A percentile compares a stretch with the other conserved stretches of the same genome.
phyloP scores from a whole-genome alignment of 768 basidiomycete species.

The Amanita muscaria region DNA sequence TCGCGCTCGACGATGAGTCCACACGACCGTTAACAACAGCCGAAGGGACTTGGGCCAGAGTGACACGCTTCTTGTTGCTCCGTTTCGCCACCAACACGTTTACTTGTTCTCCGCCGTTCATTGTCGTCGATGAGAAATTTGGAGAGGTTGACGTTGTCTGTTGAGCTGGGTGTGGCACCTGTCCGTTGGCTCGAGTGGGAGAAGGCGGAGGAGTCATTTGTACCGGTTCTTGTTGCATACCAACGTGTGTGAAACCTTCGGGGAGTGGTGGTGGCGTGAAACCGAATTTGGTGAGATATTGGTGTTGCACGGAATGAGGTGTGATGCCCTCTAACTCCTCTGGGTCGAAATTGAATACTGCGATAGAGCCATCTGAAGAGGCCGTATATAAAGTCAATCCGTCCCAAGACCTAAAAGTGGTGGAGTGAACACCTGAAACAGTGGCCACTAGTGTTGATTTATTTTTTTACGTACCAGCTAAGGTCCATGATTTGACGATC shows the following conservation, averaged over 20 bases:
- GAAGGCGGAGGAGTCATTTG: constrained; percentile 44
- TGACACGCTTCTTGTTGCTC: constrained; percentile 51
- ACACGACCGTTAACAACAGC: constrained; percentile 12
- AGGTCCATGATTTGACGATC: constrained; percentile 93
- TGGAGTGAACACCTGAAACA: too few species aligned
- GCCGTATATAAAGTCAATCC: constrained; percentile 89
- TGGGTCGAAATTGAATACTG: constrained; percentile 75
- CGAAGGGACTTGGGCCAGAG: constrained; percentile 19
- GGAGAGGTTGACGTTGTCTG: constrained; percentile 19
- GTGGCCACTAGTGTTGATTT: too few species aligned
- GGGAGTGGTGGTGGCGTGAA: constrained; percentile 62
- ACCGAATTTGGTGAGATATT: constrained; percentile 77
- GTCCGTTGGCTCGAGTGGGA: constrained; percentile 22
- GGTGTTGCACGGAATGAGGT: constrained; percentile 60
- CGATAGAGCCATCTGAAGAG: constrained; percentile 93
- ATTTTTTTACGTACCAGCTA: constrained; percentile 59
- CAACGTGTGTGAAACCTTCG: constrained; percentile 57
- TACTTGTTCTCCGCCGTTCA: constrained; percentile 45
- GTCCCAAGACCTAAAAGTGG: constrained; percentile 85
- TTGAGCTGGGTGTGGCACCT: constrained; percentile 23
- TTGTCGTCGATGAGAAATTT: constrained; percentile 24
- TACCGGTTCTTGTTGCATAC: constrained; percentile 7
- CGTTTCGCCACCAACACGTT: constrained; percentile 73
- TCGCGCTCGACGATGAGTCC: constrained; percentile 2
- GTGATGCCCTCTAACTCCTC: constrained; percentile 79